Base-by-base conservation (phyloP, 2,329 filamentous ascomycete species). In the Aspergillus sp. region DNA sequence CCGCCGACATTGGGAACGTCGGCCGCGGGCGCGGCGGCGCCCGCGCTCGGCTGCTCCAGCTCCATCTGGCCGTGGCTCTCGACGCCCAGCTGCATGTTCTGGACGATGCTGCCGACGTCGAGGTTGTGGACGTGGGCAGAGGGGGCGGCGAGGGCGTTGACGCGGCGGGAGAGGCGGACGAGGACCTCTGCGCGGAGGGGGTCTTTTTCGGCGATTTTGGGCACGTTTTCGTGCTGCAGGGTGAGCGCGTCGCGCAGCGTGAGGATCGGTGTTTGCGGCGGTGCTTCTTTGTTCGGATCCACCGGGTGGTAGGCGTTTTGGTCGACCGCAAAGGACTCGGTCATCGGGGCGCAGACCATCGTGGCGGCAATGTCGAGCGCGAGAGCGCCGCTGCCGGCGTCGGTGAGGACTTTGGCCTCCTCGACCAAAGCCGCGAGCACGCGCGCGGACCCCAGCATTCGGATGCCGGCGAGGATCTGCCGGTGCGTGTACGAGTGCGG, bases 401-500 rank as follows among this genome's bases (percentile, higher is more conserved):
- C 54, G 8, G 53, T 51, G 34, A 67, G 61, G 10, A 61, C 45
- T 33, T 65, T 61, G 10, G 67, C 44, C 37, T 67, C 59, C 16
- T 64, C 61, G 19, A 67, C 39, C 6, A 68, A 35, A 5, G 51
- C 46, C 3, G 41, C 40, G 1, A 69, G 45, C 0, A 67, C 54
- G 13, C 53, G 49, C 6, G 53, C 41, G 1, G 63, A 47, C 5
- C 66, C 64, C 3, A 63, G 52, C n/a, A 66, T 53, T 4, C 52
- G 52, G 24, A 67, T 48, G 0, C 58, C 59, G 1, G 52, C 48
- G 5, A 69, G 57, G 11, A 78, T 46, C 40, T 72, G 66, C n/a
- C 65, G 64, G 41, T 73, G 71, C 0, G 69, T 71, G 47, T 77
- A 78, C 26, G 60, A 62, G 2, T 69, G 69, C 5, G 72, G 71